Evolutionary conservation across 2,329 filamentous ascomycete species (phyloP), one percentile per base, ranked within the genome.

Genomic region (Cercospora sp.): DNA sequence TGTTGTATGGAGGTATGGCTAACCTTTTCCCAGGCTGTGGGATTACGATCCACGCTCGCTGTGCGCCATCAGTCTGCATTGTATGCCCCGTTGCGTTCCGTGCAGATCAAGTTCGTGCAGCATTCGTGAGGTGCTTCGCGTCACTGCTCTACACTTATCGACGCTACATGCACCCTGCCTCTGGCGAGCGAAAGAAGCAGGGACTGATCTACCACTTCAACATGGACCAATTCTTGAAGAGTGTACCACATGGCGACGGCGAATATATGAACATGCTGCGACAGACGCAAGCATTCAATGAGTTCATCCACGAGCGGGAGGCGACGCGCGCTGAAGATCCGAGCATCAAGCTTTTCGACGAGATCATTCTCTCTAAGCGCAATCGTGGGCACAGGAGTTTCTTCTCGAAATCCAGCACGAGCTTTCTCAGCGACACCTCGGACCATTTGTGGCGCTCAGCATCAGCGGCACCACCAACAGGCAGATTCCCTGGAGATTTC

Each of bases 241-340:
- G 87, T 73, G 81, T 90, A 70, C 88, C 89, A 2, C 81, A 85
- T 67, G 89, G 90, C 72, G 87, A 89, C 72, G 84, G 86, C 28
- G 87, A 88, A 65, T 90, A 90, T 74, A 85, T 90, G 76, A 79
- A 83, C 53, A 83, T 87, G 75, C 79, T 91, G 59, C 86, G 87
- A 72, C 86, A 90, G 73, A 91, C 88, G 1, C 88, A 90, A 82
- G 84, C 85, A 84, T 77, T 77, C 71, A 77, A 77, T 69, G 91
- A 94, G 78, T 95, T 95, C 78, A 91, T 95, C 70, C 90, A 94
- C 75, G 90, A 93, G 74, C 88, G 92, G 57, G 92, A 95, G 80
- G 67, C 72, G 34, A 87, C 85, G 7, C 83, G 87, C 2, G 79
- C 87, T 0, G 84, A 87, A 7, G 85, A 91, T 70, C 86, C 91